Percentiles rank a stretch among this genome's conserved stretches.
These are phyloP conservation scores for Tieghemostelium lacteum DNA, from an alignment of 78 protist genomes.

Conservation along the genomic window DNA sequence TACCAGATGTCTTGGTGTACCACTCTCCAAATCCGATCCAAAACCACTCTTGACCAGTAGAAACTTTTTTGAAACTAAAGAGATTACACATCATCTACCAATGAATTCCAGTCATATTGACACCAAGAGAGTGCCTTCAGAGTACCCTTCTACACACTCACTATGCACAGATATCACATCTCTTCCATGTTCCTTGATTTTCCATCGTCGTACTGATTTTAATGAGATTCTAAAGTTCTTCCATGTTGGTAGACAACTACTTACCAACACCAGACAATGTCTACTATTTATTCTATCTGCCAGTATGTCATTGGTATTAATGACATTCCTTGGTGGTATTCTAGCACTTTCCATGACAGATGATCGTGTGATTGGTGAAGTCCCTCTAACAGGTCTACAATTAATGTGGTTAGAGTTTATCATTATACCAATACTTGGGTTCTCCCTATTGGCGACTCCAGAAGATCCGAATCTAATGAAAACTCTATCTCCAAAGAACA, in stretches of 20 bases:
- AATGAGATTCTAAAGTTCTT: conserved; percentile 75
- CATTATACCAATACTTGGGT: conserved; percentile 59
- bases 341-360: conserved; percentile 2
- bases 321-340: conserved; percentile 64
- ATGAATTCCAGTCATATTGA: not conserved
- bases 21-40: conserved; percentile 50
- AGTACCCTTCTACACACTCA: conserved; percentile 61
- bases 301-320: conserved; percentile 62
- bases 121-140: conserved; percentile 58
- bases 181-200: conserved; percentile 63
- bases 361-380: conserved; percentile 61
- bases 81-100: conserved; percentile 30
- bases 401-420: conserved; percentile 67
- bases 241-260: conserved; percentile 74
- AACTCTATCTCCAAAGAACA: conserved; percentile 61
- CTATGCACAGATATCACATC: conserved; percentile 77
- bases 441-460: conserved; percentile 52
- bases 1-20: conserved; percentile 46
- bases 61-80: conserved; percentile 60
- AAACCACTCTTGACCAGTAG: conserved; percentile 59
- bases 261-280: conserved; percentile 74
- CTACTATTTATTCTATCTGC: conserved; percentile 48
- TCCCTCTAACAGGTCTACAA: conserved; percentile 74
- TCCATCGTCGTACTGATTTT: conserved; percentile 76
- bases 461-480: conserved; percentile 68